Base-by-base conservation (phyloP, 2,329 filamentous ascomycete genomes). In the Diaporthe amygdali region DNA sequence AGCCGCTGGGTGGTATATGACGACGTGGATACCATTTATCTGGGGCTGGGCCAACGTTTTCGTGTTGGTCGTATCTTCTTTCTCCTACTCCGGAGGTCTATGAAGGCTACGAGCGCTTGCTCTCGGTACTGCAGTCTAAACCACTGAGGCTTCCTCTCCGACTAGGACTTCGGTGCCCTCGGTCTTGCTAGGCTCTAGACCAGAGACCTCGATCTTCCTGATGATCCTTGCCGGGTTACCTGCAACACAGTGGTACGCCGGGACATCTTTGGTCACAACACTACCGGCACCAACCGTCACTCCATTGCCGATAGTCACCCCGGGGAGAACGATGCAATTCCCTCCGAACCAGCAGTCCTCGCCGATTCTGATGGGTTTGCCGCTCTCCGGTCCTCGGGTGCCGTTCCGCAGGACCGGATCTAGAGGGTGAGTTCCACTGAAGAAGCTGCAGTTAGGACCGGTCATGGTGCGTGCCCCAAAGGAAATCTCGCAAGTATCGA, bases 1-100 rank as follows among this genome's bases (percentile, higher is more conserved):
- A 76, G 89, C 92, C 2, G 95, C 94, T 52, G 94, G 92, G 81
- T 97, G 96, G 79, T 87, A 91, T 77, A 96, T 97, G 94, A 96
- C 94, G 55, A 97, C 95, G 0, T 97, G 95, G 95, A 93, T 97
- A 66, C 95, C 95, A 0, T 93, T 96, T 77, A 88, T 95, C 27
- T 97, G 95, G 95, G 94, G 91, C 1, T 88, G 94, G 78, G 92
- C 96, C 80, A 97, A 94, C 79, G 91, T 96, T 12, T 81, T 97
- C 56, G 88, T 97, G 37, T 84, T 98, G 55, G 90, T 97, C 63
- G 85, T 97, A 73, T 96, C 94, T 6, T 96, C 94, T 5, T 97
- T 97, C 80, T 94, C 94, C n/a, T 95, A 97, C 66, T 94, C 97
- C 79, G 94, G 95, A 61, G 95, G 94, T 47, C 86, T 97, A 73